Base-by-base conservation (phyloP, 768 basidiomycete genomes). In the Tricholoma sp. region DNA sequence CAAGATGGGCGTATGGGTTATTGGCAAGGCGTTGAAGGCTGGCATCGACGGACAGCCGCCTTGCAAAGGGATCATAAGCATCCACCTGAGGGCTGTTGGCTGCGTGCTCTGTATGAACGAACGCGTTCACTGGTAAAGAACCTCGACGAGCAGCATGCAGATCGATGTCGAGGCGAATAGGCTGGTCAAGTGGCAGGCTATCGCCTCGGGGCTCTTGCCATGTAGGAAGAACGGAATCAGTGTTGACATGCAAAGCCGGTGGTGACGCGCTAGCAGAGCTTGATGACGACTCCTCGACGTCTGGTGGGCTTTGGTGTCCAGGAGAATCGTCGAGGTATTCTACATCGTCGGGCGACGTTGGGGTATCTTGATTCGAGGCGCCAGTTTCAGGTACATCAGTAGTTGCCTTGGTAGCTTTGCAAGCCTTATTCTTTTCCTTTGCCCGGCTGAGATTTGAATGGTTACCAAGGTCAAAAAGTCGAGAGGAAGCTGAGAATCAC, bases 361-460 rank as follows among this genome's bases (percentile, higher is more conserved):
- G 62, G 37, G 54, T 67, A 60, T 63, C 73, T 61, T 64, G 65
- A 24, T 66, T 60, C 31, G 64, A 41, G 29, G 37, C 35, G 11
- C 67, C 58, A 29, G 57, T 43, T 52, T 63, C 64, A 53, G 61
- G 45, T 29, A 12, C 16, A 8, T 31, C 47, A 6, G 50, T 57
- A 2, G 67, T 59, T 10, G 52, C 64, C 71, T 80, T 82, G 67
- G 62, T 59, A 18, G 55, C 73, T 71, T 84, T 88, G 66, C 74
- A 78, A 50, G 75, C 81, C 73, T 76, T 83, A 64, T 67, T 82
- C 70, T 94, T 94, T 69, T 90, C 89, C 72, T 94, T 94, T 53
- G 91, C 91, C 56, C 91, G 87, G 56, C 89, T 89, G 69, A 41
- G 56, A 59, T 57, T 43, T 39, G 54, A 49, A 55, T 55, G 41